These are phyloP conservation scores for Amauroascus verrucosus DNA, from an alignment of 2,329 filamentous ascomycete genomes.

Conservation along the genomic window DNA sequence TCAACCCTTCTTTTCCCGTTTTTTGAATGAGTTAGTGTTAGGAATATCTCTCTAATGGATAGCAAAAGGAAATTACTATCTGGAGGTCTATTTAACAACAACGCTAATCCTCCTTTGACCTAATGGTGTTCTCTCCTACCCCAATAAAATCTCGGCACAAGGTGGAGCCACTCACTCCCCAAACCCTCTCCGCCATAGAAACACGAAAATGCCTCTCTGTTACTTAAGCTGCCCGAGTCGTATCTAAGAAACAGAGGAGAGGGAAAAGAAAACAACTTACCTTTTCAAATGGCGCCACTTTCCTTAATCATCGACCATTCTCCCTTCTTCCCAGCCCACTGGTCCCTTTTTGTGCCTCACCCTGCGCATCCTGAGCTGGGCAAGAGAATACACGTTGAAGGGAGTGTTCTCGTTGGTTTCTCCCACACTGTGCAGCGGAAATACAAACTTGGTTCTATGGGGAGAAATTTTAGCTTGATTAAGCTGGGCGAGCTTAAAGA, in stretches of 20 bases:
- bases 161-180: too few relatives aligned
- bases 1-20: too few relatives aligned
- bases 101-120: too few relatives aligned
- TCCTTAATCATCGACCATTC: slow-evolving; percentile 5
- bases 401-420: slow-evolving; percentile 12
- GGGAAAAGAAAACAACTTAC: not conserved
- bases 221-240: too few relatives aligned
- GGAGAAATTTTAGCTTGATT: slow-evolving; percentile 10
- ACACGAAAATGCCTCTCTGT: too few relatives aligned
- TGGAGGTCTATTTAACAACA: too few relatives aligned
- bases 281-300: not conserved
- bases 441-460: slow-evolving; percentile 10
- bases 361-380: not conserved
- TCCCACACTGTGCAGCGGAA: slow-evolving; percentile 15
- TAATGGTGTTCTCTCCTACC: too few relatives aligned
- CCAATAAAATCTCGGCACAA: too few relatives aligned
- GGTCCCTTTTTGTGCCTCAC: slow-evolving; percentile 4
- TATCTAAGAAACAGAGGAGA: too few relatives aligned
- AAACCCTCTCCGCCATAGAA: not conserved
- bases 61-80: too few relatives aligned
- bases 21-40: too few relatives aligned
- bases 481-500: slow-evolving; percentile 7
- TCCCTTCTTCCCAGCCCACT: slow-evolving; percentile 7
- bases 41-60: too few relatives aligned
- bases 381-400: slow-evolving; percentile 16